Evolutionary conservation across 768 basidiomycete genomes (phyloP).

Genomic region (Suillus subalutaceus): DNA sequence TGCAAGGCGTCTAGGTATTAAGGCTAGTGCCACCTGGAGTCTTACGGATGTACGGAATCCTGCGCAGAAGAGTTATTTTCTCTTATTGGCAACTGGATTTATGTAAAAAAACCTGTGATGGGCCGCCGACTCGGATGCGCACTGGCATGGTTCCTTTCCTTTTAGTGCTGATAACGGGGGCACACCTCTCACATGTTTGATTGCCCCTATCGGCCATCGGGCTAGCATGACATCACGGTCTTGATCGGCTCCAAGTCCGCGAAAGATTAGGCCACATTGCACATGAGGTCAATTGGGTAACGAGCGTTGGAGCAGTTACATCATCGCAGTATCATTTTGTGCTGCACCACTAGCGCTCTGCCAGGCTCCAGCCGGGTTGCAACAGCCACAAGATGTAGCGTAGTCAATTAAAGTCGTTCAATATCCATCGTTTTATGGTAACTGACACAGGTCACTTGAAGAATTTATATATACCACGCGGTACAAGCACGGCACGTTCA

Average conservation of each 20-base stretch:
- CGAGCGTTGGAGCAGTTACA: not conserved
- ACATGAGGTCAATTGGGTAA: not conserved
- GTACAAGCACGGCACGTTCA: not conserved
- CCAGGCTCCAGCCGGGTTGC: not conserved
- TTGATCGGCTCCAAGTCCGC: not conserved
- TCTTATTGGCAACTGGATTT: not conserved
- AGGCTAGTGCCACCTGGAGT: not conserved
- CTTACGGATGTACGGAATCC: too few species aligned
- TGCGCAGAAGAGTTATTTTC: too few species aligned
- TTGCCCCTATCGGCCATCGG: not conserved
- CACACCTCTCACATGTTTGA: not conserved
- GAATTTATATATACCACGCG: not conserved
- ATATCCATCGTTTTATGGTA: not conserved
- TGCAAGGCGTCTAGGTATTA: not conserved
- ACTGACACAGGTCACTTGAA: not conserved
- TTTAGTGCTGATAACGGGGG: not conserved
- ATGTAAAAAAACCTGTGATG: not conserved
- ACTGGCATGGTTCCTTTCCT: not conserved
- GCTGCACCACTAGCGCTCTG: not conserved
- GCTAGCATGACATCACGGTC: not conserved
- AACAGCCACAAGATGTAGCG: not conserved
- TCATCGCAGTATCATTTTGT: not conserved
- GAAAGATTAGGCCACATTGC: not conserved
- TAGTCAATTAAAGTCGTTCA: not conserved
- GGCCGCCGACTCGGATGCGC: not conserved